Base-by-base conservation (phyloP, 768 basidiomycete genomes). In the Pleurotus djamor region DNA sequence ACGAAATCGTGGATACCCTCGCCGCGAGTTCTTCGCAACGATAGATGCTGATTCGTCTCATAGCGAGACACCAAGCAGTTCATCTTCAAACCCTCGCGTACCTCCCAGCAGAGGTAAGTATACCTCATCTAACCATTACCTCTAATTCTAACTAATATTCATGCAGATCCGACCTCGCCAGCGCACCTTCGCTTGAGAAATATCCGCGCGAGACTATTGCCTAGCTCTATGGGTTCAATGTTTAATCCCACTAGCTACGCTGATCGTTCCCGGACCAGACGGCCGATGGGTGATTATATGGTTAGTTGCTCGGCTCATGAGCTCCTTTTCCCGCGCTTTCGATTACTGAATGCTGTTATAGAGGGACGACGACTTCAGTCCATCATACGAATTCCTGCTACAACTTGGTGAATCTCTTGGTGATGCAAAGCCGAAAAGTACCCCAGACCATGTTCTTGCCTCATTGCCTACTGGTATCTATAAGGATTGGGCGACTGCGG, bases 281-380 rank as follows among this genome's bases (percentile, higher is more conserved):
- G 66, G 59, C 59, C 69, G 16, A 59, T 78, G 9, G 80, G 79
- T 28, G 81, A 82, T 67, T 83, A 77, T 54, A 69, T 91, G 71
- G 84, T 74, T 49, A 47, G 28, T 5, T 48, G 36, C 44, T 4
- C 47, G 37, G 63, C 38, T 35, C 44, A 41, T 28, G 16, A 2
- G 21, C 44, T 14, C 35, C 47, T 59, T 52, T 32, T 56, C 37
- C 51, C 57, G 13, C 60, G 36, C 12, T 59, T 57, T 59, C 36
- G 45, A n/a, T 61, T 67, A 32, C 33, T 52, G 55, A 10, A 49
- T 33, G 13, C 21, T 58, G 56, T 59, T 61, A n/a, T 64, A 89
- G 89, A 83, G 85, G 55, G 91, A 92, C 60, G 89, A 92, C 66
- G 80, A 91, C 61, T 87, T 91, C 67, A 88, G 91, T 62, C 70